Conservation (phyloP, 2,329 filamentous ascomycete genomes). For the Penicillium sp. region DNA sequence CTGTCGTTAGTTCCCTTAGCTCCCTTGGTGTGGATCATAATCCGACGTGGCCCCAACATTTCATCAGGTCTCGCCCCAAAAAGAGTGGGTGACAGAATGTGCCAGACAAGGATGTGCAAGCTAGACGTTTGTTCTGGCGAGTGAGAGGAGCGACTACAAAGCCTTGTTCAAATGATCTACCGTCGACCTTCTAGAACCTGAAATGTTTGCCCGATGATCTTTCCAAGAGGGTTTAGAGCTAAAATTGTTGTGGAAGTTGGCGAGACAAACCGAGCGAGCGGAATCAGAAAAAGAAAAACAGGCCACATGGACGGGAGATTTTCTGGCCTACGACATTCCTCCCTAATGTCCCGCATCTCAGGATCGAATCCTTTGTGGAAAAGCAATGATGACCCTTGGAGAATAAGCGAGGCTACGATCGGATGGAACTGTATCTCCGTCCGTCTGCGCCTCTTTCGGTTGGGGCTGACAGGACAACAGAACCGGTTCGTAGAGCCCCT, state of each 20-base stretch:
- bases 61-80: constrained; percentile 3
- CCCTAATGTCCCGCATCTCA: constrained; percentile 6
- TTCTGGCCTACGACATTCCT: constrained; percentile 3
- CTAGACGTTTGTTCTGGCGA: background rate
- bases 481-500: background rate
- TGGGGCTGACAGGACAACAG: background rate
- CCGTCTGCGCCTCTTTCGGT: background rate
- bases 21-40: background rate
- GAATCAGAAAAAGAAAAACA: background rate
- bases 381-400: constrained; percentile 4
- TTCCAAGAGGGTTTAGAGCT: background rate
- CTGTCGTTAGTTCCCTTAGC: background rate
- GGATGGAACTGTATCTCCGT: background rate
- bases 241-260: background rate
- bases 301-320: constrained; percentile 20
- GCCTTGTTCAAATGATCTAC: background rate
- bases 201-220: constrained; percentile 7
- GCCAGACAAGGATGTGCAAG: background rate
- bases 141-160: constrained; percentile 8
- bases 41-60: constrained; percentile 1
- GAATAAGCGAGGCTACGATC: constrained; percentile 3
- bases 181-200: constrained; percentile 3
- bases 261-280: background rate
- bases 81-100: constrained; percentile 2
- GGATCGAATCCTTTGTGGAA: constrained; percentile 8